A percentile compares a stretch with the other conserved stretches of the same genome.
phyloP scores from a whole-genome alignment of 2,329 filamentous ascomycete genomes.

The Diplodia scrobiculata region DNA sequence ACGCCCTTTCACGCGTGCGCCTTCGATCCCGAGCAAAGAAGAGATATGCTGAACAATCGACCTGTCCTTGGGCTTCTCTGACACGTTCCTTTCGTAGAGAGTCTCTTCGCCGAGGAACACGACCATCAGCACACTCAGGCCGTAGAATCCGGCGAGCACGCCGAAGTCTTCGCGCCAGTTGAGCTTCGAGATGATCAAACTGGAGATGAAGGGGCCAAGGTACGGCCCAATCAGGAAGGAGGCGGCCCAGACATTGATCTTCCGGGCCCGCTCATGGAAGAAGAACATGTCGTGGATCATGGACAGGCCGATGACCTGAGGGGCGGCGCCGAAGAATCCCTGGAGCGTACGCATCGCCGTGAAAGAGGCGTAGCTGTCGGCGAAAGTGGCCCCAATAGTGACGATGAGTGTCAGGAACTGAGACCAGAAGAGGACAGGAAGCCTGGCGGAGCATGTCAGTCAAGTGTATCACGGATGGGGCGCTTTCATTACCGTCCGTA shows the following conservation, averaged over 20 bases:
- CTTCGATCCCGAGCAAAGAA: conserved; percentile 25
- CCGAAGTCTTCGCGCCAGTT: conserved; percentile 31
- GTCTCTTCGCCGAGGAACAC: conserved; percentile 42
- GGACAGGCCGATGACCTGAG: conserved; percentile 37
- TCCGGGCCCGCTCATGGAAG: conserved; percentile 44
- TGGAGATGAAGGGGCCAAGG: conserved; percentile 38
- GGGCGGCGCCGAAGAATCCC: conserved; percentile 36
- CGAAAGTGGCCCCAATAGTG: conserved; percentile 33
- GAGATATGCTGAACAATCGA: conserved; percentile 4
- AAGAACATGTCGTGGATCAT: conserved; percentile 45
- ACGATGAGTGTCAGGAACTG: conserved; percentile 33
- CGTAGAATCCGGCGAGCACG: conserved; percentile 43
- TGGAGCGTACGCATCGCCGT: conserved; percentile 37
- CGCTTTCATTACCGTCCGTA: conserved; percentile 43
- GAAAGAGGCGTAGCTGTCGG: conserved; percentile 34
- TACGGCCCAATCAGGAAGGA: conserved; percentile 36
- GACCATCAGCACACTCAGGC: conserved; percentile 39
- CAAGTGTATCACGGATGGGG: not conserved
- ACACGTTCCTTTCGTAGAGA: conserved; percentile 37
- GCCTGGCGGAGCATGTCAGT: conserved; percentile 24
- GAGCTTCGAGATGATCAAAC: conserved; percentile 12
- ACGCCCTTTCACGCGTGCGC: conserved; percentile 12
- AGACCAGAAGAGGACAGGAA: conserved; percentile 40
- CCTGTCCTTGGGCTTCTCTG: conserved; percentile 19
- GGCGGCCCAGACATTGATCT: conserved; percentile 36